Evolutionary conservation across 1,139 yeast genomes (phyloP), one percentile per base, ranked within the genome.

Genomic region (Petasospora fabianii): DNA sequence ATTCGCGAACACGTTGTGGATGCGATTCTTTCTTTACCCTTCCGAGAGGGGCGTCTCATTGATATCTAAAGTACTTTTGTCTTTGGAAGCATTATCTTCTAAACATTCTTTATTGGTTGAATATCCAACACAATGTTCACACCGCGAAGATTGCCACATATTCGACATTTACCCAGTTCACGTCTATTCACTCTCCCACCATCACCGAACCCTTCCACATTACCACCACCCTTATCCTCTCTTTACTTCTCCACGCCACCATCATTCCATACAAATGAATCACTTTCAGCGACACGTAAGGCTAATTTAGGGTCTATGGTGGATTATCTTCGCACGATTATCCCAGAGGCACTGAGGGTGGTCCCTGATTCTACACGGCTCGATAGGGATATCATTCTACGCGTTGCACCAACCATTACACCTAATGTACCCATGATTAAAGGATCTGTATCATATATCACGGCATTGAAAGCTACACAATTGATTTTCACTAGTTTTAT

Each of bases 241-340:
- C 27, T 27, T 11, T 21, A 13, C 22, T 29, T 22, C 35, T 19
- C 32, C 34, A 26, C 33, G 15, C 33, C 36, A 31, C 36, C 22
- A 10, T 36, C 41, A 12, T 42, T 42, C 36, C 45, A 35, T 26
- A 27, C 42, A 7, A 42, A 38, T 32, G 24, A 27, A 18, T 33
- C 37, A 6, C 28, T 41, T 6, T 24, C 36, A 8, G 13, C 37
- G 3, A 14, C 24, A 18, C 54, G 64, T 28, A 66, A 65, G 49
- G 80, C 84, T 15, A 84, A 84, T 55, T 60, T 84, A 26, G 94
- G 92, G 2, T 49, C 69, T 8, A 71, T 75, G 55, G 66, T 80
- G 11, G 77, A 77, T 26, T 64, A 66, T 42, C 63, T 86, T 30
- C 69, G 69, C 45, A 47, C 51, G 3, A 62, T 70, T n/a, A 69